phyloP scores from a whole-genome alignment of 2,329 filamentous ascomycete genomes.

The Graphilbum fragrans region DNA sequence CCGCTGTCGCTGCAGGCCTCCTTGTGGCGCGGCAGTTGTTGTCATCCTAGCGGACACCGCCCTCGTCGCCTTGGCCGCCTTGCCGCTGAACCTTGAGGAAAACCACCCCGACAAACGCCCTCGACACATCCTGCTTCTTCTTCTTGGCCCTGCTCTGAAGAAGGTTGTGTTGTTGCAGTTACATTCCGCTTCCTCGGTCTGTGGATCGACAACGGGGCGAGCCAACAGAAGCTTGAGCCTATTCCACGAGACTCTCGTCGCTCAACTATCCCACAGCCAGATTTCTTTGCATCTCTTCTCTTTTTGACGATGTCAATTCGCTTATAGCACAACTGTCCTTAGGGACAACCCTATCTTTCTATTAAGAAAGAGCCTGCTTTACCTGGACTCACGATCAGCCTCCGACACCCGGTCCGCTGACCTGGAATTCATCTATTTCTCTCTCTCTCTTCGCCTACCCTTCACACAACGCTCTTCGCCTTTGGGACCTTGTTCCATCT shows the following conservation, averaged over 20 bases:
- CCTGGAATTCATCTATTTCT: no score
- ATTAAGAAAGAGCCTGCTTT: not conserved
- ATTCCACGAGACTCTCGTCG: not conserved
- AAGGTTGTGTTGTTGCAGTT: no score
- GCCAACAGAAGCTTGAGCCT: not conserved
- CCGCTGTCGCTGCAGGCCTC: not conserved
- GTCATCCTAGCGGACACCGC: not conserved
- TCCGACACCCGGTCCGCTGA: no score
- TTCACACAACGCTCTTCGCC: no score
- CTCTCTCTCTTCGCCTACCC: no score
- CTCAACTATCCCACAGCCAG: not conserved
- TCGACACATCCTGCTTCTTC: not conserved
- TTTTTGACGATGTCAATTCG: slow-evolving; percentile 14
- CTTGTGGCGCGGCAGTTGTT: not conserved
- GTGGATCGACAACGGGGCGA: no score
- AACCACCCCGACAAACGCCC: not conserved
- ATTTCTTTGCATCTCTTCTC: not conserved
- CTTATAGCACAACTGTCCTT: slow-evolving; percentile 27
- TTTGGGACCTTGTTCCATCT: no score
- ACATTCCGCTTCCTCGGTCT: no score
- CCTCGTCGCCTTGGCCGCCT: not conserved
- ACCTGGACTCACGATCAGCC: no score
- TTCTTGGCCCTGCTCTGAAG: no score
- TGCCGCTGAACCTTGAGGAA: no score
- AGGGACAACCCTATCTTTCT: slow-evolving; percentile 23